Evolutionary conservation across 1,284 basidiomycete genomes (phyloP), one percentile per base, ranked within the genome.

Genomic region (Trichosporon sp.): DNA sequence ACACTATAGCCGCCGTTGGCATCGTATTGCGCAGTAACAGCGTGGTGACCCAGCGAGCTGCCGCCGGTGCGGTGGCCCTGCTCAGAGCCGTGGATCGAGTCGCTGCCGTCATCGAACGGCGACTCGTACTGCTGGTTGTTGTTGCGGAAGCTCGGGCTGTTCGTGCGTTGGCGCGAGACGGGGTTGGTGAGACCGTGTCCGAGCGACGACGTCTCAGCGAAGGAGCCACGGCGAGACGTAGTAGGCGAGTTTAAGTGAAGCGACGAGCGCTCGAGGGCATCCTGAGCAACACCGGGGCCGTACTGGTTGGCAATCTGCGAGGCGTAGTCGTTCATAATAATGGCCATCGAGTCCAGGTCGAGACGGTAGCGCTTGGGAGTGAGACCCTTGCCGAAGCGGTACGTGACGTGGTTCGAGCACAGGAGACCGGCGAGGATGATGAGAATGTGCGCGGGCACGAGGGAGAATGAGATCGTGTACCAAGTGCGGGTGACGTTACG

Each of bases 311-410:
- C 79, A 59, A 81, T 81, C 71, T 81, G 77, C n/a, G 79, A 84
- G 23, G 86, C 86, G 74, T 88, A 88, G 63, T 85, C 85, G 67
- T 89, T 87, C 85, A 88, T 86, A 69, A 89, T 87, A n/a, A 86
- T 83, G 7, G 86, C 86, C 86, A 89, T 87, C 64, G 82, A 85
- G 60, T 82, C 82, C 79, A 85, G 76, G 73, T 86, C 86, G 58
- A 90, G 79, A 23, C 87, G 80, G 76, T 89, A 90, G 21, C 85
- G 85, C 80, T 88, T 85, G 27, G 88, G 88, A 80, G 86, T 89
- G 83, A 90, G 85, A 37, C 88, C 88, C 80, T 90, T 90, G 21
- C 88, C 88, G 75, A 89, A 89, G 59, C 88, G 81, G 73, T 88
- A 89, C 11, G 88, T 89, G 71, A 90, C 84, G 69, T 89, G 87